A percentile compares a stretch with the other conserved stretches of the same genome.
Evolutionary conservation across 139 green algal genomes (phyloP).

Genomic region (Chlorella ohadii): DNA sequence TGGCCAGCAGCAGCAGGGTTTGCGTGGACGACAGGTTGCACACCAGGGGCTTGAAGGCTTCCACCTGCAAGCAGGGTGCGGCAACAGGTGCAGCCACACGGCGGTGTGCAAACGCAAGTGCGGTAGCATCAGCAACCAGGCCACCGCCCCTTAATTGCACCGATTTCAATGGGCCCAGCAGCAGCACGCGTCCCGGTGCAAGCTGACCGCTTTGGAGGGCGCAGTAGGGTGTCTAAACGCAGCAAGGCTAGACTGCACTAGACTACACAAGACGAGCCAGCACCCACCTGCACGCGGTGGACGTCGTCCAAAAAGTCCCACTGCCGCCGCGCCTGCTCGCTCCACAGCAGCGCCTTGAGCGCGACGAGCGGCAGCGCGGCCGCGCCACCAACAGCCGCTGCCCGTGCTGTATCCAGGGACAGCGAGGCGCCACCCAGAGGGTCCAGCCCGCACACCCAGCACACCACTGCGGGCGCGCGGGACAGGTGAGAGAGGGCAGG

Average conservation of each 20-base stretch:
- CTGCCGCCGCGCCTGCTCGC: constrained; percentile 27
- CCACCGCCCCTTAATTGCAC: no score
- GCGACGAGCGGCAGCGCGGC: constrained; percentile 36
- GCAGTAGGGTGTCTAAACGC: no score
- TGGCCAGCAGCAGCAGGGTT: constrained; percentile 21
- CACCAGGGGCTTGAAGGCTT: constrained; percentile 37
- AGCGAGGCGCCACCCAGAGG: constrained; percentile 40
- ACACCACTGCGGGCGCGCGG: background rate
- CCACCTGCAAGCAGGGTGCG: background rate
- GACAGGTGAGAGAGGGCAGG: background rate
- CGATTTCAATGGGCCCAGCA: no score
- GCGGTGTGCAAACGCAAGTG: background rate
- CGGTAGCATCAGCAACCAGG: no score
- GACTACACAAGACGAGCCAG: no score
- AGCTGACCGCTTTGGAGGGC: no score
- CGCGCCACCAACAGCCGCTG: constrained; percentile 18
- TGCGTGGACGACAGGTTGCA: constrained; percentile 26
- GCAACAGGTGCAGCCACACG: background rate
- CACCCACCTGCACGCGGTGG: constrained; percentile 23
- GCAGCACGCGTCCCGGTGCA: no score
- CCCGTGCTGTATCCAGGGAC: constrained; percentile 4
- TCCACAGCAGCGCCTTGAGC: constrained; percentile 37
- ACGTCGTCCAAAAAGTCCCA: constrained; percentile 42
- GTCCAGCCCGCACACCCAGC: constrained; percentile 39
- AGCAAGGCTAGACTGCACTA: no score